These are phyloP conservation scores for Magnaporthales sp. DNA, from an alignment of 2,329 filamentous ascomycete genomes.

Conservation along the genomic window DNA sequence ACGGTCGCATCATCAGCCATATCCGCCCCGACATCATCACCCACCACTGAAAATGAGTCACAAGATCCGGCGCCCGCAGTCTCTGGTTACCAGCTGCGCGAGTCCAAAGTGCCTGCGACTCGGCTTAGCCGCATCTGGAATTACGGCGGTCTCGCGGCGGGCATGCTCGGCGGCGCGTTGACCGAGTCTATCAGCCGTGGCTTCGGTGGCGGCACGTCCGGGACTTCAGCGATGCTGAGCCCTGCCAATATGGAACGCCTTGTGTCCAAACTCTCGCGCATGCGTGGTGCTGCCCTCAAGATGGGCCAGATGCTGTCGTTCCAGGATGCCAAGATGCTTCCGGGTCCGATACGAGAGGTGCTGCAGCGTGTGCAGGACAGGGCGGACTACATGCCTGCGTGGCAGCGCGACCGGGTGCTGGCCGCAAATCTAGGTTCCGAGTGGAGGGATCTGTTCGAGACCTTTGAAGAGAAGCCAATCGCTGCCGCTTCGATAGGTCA, in stretches of 20 bases:
- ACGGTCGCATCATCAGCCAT: neutral
- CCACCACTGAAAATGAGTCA: neutral
- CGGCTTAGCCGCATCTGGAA: constrained; percentile 87
- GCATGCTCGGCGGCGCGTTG: constrained; percentile 89
- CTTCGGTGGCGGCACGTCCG: constrained; percentile 52
- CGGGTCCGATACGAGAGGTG: constrained; percentile 77
- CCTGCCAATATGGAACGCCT: constrained; percentile 86
- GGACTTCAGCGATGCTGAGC: constrained; percentile 78
- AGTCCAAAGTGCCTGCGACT: constrained; percentile 85
- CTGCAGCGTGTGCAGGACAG: constrained; percentile 91
- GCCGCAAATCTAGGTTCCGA: constrained; percentile 66
- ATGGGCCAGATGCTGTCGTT: constrained; percentile 97
- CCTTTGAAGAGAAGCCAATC: constrained; percentile 86
- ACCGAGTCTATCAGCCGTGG: constrained; percentile 76
- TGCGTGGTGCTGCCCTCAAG: constrained; percentile 96
- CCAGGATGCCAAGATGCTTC: constrained; percentile 93
- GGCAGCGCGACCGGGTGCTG: constrained; percentile 82
- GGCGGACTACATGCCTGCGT: constrained; percentile 96
- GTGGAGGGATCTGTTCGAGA: constrained; percentile 75
- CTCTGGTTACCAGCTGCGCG: constrained; percentile 55
- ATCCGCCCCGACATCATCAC: neutral
- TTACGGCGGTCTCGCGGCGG: constrained; percentile 84
- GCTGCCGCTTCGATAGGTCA: constrained; percentile 96
- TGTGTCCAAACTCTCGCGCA: constrained; percentile 85
- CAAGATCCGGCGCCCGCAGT: neutral